phyloP scores from a whole-genome alignment of 108 stramenopile genomes.

The Cyclotella cryptica region DNA sequence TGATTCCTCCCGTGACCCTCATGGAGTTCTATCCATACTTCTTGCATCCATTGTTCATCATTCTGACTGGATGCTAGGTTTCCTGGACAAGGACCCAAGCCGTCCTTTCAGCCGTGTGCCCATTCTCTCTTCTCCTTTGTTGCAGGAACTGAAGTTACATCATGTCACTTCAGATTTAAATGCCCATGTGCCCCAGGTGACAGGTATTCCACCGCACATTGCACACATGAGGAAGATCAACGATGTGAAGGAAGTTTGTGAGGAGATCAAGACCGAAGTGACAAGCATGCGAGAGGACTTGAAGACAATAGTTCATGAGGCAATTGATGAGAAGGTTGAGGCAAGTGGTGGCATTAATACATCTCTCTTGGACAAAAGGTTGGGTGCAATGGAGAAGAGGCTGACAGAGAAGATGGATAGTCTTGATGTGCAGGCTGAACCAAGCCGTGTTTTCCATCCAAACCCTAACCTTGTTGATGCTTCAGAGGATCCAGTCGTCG shows the following conservation, averaged over 20 bases:
- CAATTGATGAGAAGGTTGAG: slow-evolving; percentile 1
- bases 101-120: slow-evolving; percentile 30
- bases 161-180: slow-evolving; percentile 36
- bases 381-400: not conserved
- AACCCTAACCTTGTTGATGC: not conserved
- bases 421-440: not conserved
- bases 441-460: not conserved
- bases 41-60: slow-evolving; percentile 52
- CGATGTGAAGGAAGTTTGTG: not conserved
- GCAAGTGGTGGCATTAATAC: not conserved
- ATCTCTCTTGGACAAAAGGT: not conserved
- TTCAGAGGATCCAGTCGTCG: not conserved
- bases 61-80: slow-evolving; percentile 21
- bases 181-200: slow-evolving; percentile 29
- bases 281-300: not conserved
- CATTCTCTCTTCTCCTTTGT: slow-evolving; percentile 14
- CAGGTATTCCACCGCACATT: slow-evolving; percentile 54
- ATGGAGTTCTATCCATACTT: slow-evolving; percentile 22
- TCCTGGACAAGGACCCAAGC: slow-evolving; percentile 14
- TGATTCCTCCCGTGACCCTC: slow-evolving; percentile 15
- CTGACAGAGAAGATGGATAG: not conserved
- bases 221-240: not conserved
- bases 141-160: slow-evolving; percentile 32
- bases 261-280: not conserved
- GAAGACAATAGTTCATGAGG: not conserved